Base-by-base conservation (phyloP, 2,329 filamentous ascomycete species). In the Pseudovirgaria hyperparasitica region DNA sequence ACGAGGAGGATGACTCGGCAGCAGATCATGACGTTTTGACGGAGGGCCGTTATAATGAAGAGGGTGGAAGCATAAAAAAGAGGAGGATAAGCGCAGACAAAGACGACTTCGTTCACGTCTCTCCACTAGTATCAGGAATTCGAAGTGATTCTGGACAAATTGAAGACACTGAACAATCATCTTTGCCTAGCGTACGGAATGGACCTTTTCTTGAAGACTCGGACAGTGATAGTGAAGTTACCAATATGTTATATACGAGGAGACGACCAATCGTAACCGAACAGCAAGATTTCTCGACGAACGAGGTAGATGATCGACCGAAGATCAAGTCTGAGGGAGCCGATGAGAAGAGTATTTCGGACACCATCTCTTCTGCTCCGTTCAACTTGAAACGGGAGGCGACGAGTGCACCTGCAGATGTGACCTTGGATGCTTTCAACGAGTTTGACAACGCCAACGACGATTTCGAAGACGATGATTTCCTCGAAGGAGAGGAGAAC, bases 171-270 rank as follows among this genome's bases (percentile, higher is more conserved):
- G 48, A 45, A 18, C 58, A 48, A n/a, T n/a, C n/a, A n/a, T n/a
- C n/a, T n/a, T n/a, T n/a, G n/a, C n/a, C n/a, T n/a, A n/a, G n/a
- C n/a, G n/a, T n/a, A 31, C 46, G 48, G 32, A 62, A 51, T 30
- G 73, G 71, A 0, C 77, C 77, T 0, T 86, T 86, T 39, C 45
- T 85, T 21, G 69, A 79, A 31, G 77, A 84, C 34, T 82, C 78
- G 1, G 70, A 75, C 28, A 71, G 63, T 21, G 70, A 76, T 27
- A 58, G 66, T 6, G 53, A 55, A 10, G 40, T 18, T 10, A 28
- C 7, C 15, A 5, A 17, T 18, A 13, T 16, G 15, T 16, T 10
- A 19, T 8, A 6, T n/a, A 6, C 7, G 11, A 12, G 22, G 18
- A 25, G 12, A 26, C 9, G 12, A 3, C 25, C 11, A 16, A 16